Evolutionary conservation across 2,329 filamentous ascomycete genomes (phyloP).

Genomic region (Scedosporium dehoogii): DNA sequence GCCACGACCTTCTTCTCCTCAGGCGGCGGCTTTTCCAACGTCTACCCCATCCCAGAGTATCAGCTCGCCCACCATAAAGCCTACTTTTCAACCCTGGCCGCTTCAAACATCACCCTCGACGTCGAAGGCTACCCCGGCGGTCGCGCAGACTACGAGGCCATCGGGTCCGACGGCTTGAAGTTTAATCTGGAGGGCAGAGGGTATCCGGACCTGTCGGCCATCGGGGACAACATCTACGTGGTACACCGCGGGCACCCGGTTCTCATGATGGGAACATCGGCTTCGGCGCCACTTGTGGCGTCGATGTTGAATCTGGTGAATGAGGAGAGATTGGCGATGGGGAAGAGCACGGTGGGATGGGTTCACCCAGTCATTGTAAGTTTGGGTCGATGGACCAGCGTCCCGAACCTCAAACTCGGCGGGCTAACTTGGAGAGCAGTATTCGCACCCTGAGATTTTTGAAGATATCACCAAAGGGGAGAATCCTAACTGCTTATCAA

Average conservation of each 20-base stretch:
- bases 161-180: conserved; percentile 25
- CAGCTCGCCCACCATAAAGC: conserved; percentile 27
- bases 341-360: conserved; percentile 18
- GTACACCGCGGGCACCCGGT: conserved; percentile 30
- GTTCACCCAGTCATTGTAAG: conserved; percentile 2
- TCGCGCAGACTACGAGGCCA: background rate
- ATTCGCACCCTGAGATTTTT: conserved; percentile 5
- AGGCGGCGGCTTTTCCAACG: conserved; percentile 39
- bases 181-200: conserved; percentile 38
- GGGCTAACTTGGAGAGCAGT: background rate
- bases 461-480: conserved; percentile 1
- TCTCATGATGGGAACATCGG: conserved; percentile 39
- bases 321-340: conserved; percentile 17
- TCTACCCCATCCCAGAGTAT: conserved; percentile 36
- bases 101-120: conserved; percentile 16
- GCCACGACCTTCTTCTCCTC: conserved; percentile 28
- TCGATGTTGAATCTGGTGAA: conserved; percentile 23
- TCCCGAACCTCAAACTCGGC: background rate
- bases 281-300: conserved; percentile 23
- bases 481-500: background rate
- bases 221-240: conserved; percentile 32
- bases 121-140: background rate
- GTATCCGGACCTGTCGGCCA: conserved; percentile 37
- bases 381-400: background rate
- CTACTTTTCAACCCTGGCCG: conserved; percentile 26